Base-by-base conservation (phyloP, 176 grass and related monocot species). In the Cymbopogon citratus region DNA sequence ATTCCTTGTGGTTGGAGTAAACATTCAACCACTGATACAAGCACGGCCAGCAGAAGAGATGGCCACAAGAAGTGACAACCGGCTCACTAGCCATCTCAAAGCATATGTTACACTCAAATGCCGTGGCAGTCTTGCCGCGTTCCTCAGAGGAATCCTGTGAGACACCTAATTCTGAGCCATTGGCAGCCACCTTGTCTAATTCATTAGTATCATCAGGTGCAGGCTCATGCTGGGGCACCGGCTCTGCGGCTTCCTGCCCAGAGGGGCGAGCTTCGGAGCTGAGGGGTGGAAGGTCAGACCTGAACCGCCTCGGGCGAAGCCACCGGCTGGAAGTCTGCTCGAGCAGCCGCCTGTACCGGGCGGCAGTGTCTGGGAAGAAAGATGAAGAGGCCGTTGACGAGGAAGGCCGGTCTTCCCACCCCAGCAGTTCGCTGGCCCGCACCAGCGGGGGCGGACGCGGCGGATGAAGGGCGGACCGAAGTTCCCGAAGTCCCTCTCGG, bases 41-140 rank as follows among this genome's bases (percentile, higher is more conserved):
- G 69, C 96, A 99, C 12, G 96, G 89, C 96, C 96, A 99, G 77
- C 96, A 99, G 84, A 95, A 99, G 49, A 99, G 88, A 84, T 99
- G 96, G 10, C 92, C 96, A 43, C 96, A 99, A 13, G 92, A 99
- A 60, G 96, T 99, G 83, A 99, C 96, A 31, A 99, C 91, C 44
- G 96, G 96, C 76, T 99, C 96, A 9, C 16, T 84, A 65, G 96
- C 96, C 92, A 99, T 91, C 3, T 99, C 96, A 45, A 99, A 95
- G 71, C 96, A 99, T 86, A 99, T 88, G 84, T 93, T 93, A 65
- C 96, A 99, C 87, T 95, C 92, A 21, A 99, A 99, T 77, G 92
- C 88, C 7, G 89, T 85, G 45, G 80, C 73, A 66, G 71, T 90
- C 75, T 93, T 93, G 24, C 81, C 81, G 24, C 57, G 61, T 51